phyloP scores from a whole-genome alignment of 1,284 basidiomycete genomes.

The Puccinia polysora region DNA sequence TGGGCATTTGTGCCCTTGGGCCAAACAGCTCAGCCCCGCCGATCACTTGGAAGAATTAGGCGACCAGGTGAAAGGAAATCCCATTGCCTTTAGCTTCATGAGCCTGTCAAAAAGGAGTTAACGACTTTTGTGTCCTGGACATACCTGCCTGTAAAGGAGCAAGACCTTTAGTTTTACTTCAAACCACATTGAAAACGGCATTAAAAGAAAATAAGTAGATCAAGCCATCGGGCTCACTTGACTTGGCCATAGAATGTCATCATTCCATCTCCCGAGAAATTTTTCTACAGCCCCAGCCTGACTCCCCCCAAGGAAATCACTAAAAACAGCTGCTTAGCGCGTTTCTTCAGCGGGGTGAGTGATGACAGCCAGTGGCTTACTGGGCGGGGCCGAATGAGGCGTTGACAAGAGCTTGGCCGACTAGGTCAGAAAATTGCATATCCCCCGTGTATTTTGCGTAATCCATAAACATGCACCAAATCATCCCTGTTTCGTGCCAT shows the following conservation, averaged over 20 bases:
- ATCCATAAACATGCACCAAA: slow-evolving; percentile 30
- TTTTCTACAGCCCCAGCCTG: slow-evolving; percentile 1
- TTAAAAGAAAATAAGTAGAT: not conserved
- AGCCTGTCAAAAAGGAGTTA: not conserved
- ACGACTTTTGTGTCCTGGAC: no score
- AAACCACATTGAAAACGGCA: not conserved
- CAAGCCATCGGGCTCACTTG: not conserved
- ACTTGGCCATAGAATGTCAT: slow-evolving; percentile 38
- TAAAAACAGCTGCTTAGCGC: not conserved
- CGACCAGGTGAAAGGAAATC: not conserved
- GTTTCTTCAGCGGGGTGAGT: not conserved
- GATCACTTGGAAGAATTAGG: not conserved
- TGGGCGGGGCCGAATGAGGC: slow-evolving; percentile 13
- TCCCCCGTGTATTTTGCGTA: slow-evolving; percentile 38
- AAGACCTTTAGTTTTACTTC: not conserved
- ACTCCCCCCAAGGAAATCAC: slow-evolving; percentile 31
- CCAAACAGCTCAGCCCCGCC: slow-evolving; percentile 33
- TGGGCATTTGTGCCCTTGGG: slow-evolving; percentile 16
- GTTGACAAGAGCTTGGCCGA: slow-evolving; percentile 21
- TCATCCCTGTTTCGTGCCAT: slow-evolving; percentile 43
- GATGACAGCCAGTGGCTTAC: not conserved
- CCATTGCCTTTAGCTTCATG: not conserved
- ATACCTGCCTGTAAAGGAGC: no score
- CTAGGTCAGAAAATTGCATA: slow-evolving; percentile 8
- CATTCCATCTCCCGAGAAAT: slow-evolving; percentile 31